phyloP scores from a whole-genome alignment of 768 basidiomycete species.

The Boletus fagicola region DNA sequence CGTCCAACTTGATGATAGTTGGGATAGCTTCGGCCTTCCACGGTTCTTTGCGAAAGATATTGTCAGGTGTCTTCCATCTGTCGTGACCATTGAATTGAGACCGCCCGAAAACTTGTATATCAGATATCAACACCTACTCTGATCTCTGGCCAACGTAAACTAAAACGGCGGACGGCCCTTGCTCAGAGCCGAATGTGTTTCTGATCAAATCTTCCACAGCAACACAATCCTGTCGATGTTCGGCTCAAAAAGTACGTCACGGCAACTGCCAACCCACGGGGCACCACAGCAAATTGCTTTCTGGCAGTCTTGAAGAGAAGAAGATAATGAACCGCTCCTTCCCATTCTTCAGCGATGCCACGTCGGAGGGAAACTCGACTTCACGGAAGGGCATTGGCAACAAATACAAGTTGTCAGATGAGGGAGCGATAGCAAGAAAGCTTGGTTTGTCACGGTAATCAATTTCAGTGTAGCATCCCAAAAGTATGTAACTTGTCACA shows the following conservation, averaged over 20 bases:
- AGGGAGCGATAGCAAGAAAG: slow-evolving; percentile 1
- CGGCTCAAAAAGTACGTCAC: slow-evolving; percentile 6
- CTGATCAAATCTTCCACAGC: slow-evolving; percentile 56
- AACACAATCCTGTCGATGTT: slow-evolving; percentile 56
- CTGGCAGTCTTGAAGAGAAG: slow-evolving; percentile 64
- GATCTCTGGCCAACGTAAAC: slow-evolving; percentile 66
- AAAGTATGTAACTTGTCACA: slow-evolving; percentile 4
- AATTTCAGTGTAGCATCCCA: background rate
- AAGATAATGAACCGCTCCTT: slow-evolving; percentile 64
- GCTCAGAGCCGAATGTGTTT: slow-evolving; percentile 45
- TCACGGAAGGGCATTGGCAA: slow-evolving; percentile 51
- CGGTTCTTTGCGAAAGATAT: slow-evolving; percentile 58
- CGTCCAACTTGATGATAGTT: slow-evolving; percentile 59
- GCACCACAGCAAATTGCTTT: slow-evolving; percentile 57
- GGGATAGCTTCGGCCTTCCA: slow-evolving; percentile 63
- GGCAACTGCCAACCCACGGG: slow-evolving; percentile 45
- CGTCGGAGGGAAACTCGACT: slow-evolving; percentile 35
- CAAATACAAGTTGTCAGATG: background rate
- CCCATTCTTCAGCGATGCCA: slow-evolving; percentile 37
- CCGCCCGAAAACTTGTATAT: background rate
- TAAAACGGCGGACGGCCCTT: slow-evolving; percentile 52
- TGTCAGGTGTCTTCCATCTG: slow-evolving; percentile 66
- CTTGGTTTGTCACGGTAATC: background rate
- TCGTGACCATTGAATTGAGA: background rate
- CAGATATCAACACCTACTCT: slow-evolving; percentile 45